Evolutionary conservation across 2,329 filamentous ascomycete species (phyloP), one percentile per base, ranked within the genome.

Genomic region (Chalaropsis ovoidea): DNA sequence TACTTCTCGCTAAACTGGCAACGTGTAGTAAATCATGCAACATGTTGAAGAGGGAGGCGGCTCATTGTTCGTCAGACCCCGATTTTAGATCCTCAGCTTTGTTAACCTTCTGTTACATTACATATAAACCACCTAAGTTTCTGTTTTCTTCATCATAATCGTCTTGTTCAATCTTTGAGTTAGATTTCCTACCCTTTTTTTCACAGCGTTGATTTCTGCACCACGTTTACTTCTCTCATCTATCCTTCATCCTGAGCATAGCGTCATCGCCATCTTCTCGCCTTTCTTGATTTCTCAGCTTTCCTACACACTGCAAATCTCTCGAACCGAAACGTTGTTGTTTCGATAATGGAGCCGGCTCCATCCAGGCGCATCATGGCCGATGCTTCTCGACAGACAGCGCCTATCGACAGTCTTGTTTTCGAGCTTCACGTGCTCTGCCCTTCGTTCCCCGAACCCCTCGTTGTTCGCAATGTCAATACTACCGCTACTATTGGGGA

Each of bases 401-500:
- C 68, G 65, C 69, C 71, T 43, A 69, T 70, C 42, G 72, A 74
- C 17, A 70, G 73, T 68, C 74, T 76, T 63, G 74, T 75, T 43
- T 79, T 85, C 72, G 83, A 80, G 67, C 76, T 86, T 62, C 79
- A 83, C 68, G 75, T 86, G 67, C 72, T 86, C 49, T 86, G 83
- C 67, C 83, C 83, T 3, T 85, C 82, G 15, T 74, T 78, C 62
- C 78, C 76, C 63, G 76, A 77, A 22, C 80, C 80, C 17, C 71
- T 85, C 62, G 72, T 75, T 52, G 81, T 86, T 60, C 75, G 78
- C 27, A 72, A 75, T 24, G 72, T 85, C 11, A 75, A 80, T 15
- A 75, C 76, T 49, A 75, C 75, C 1, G 83, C 80, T 1, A 85
- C 82, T 0, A 75, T 86, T 61, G 78, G 77, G 65, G 75, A 84